phyloP scores from a whole-genome alignment of 495 filamentous ascomycete genomes.

The Darksidea phi region DNA sequence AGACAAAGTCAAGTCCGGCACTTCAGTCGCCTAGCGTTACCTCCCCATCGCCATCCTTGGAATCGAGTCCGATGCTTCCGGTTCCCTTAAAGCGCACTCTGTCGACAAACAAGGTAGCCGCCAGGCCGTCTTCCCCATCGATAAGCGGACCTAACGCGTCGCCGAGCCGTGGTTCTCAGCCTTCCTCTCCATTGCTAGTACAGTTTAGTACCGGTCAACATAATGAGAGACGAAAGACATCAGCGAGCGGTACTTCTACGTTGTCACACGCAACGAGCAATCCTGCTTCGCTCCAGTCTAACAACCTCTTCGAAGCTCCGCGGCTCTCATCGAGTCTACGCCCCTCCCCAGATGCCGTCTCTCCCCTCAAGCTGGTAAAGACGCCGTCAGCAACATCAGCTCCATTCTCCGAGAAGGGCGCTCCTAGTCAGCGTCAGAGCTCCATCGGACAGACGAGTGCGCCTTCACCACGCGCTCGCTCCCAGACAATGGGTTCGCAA shows the following conservation, averaged over 20 bases:
- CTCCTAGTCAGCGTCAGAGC: constrained; percentile 49
- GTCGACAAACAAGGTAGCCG: constrained; percentile 71
- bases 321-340: constrained; percentile 59
- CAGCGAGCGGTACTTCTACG: constrained; percentile 74
- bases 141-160: constrained; percentile 78
- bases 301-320: constrained; percentile 68
- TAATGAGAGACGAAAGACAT: constrained; percentile 72
- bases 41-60: constrained; percentile 63
- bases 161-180: constrained; percentile 82
- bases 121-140: constrained; percentile 84
- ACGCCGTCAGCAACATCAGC: constrained; percentile 49
- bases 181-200: constrained; percentile 88
- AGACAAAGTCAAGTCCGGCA: constrained; percentile 39
- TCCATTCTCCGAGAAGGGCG: constrained; percentile 54
- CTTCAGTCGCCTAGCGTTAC: constrained; percentile 48
- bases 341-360: constrained; percentile 66
- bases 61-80: constrained; percentile 79
- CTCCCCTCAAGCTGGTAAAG: constrained; percentile 73
- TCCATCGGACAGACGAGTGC: constrained; percentile 32
- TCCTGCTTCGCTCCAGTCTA: constrained; percentile 63
- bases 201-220: constrained; percentile 84
- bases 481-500: constrained; percentile 90
- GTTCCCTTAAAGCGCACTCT: constrained; percentile 80
- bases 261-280: constrained; percentile 74
- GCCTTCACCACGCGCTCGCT: constrained; percentile 67